Evolutionary conservation across 2,329 filamentous ascomycete species (phyloP), one percentile per base, ranked within the genome.

Genomic region (Pezicula carpinea): DNA sequence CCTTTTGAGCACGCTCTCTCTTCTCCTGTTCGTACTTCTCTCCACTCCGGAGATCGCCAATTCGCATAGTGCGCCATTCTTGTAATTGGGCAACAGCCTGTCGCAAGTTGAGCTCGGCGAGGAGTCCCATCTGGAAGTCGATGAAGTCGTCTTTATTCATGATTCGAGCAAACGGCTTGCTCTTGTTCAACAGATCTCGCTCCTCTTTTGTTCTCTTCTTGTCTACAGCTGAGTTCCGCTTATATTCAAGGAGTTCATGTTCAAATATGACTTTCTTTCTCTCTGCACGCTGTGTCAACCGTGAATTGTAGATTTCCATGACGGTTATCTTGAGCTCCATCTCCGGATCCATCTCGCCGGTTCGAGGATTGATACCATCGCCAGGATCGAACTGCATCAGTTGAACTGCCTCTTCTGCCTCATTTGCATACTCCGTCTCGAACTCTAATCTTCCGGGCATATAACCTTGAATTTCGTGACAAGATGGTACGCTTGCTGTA

Each of bases 371-470:
- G 56, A 95, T 76, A 48, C 93, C 93, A 68, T 96, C 92, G 21
- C 93, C 93, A 0, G 93, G 92, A 48, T 97, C 92, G 61, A 99
- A 99, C 54, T 95, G 87, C 91, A 99, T 97, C 53, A 95, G 84
- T 65, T 99, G 93, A 2, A 99, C 93, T 0, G 92, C 92, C 69
- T 97, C 95, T 70, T 99, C 93, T 1, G 93, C 93, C 61, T 99
- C 93, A 61, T 99, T 99, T 61, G 92, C 88, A 64, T 96, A 93
- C 61, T 99, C 93, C 0, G 89, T 96, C 73, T 99, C 93, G 54
- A 99, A 99, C 62, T 99, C 93, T 54, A 99, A 69, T 34, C 93
- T 89, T 38, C 93, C 93, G 3, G 93, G 93, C 93, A 99, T 99
- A 66, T 95, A 99, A 3, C 93, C 93, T 67, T 96, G 90, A 32